Evolutionary conservation across 2,329 filamentous ascomycete species (phyloP).

Genomic region (Sporothrix curviconia): DNA sequence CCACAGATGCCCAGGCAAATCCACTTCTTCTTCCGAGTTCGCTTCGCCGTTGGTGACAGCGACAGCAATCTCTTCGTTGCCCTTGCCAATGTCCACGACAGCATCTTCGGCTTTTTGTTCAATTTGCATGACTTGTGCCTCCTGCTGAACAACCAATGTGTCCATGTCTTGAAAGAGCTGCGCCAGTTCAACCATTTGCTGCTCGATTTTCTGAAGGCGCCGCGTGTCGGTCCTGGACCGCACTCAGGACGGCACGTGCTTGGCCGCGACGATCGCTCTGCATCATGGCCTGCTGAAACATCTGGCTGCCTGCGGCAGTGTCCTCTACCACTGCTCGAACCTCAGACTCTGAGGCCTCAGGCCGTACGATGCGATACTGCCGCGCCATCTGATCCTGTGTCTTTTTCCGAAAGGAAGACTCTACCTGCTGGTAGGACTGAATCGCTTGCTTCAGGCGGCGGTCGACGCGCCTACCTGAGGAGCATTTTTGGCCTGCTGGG

Average conservation of each 20-base stretch:
- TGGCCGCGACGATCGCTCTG: constrained; percentile 74
- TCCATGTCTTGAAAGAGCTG: constrained; percentile 89
- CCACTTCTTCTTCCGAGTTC: constrained; percentile 92
- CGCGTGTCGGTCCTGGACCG: constrained; percentile 75
- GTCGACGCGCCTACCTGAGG: constrained; percentile 76
- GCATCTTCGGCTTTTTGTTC: constrained; percentile 84
- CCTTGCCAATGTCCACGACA: constrained; percentile 75
- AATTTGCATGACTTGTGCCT: constrained; percentile 70
- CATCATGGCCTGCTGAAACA: constrained; percentile 83
- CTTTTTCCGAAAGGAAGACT: constrained; percentile 72
- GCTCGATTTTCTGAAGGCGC: constrained; percentile 89
- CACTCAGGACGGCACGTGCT: constrained; percentile 69
- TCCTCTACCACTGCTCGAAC: constrained; percentile 72
- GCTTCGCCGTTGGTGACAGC: constrained; percentile 75
- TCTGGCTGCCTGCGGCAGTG: constrained; percentile 61
- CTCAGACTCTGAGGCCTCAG: constrained; percentile 72
- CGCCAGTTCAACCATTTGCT: constrained; percentile 78
- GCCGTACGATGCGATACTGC: constrained; percentile 83
- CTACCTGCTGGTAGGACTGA: constrained; percentile 71
- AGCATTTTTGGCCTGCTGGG: constrained; percentile 64
- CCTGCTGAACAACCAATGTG: constrained; percentile 77
- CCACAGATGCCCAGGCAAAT: constrained; percentile 74
- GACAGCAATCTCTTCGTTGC: constrained; percentile 73
- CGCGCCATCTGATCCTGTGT: constrained; percentile 78
- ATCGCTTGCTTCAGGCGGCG: constrained; percentile 74